Conservation (phyloP, 305 asterid genomes). For the Solanum aculeatissimum region DNA sequence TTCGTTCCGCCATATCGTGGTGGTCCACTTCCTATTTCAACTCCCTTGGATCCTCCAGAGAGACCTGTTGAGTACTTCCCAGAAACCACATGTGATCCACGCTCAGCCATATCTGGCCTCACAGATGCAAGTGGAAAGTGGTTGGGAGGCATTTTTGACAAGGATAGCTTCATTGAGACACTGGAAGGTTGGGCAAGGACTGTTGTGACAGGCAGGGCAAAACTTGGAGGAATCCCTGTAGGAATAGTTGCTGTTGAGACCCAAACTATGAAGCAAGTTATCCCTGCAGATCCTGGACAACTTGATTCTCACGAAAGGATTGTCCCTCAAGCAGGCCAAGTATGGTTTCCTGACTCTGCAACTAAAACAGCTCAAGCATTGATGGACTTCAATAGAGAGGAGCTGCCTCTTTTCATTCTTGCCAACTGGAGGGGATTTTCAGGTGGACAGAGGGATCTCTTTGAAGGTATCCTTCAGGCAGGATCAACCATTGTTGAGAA, state of each 20-base stretch:
- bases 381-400: constrained; percentile 88
- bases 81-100: constrained; percentile 88
- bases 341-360: constrained; percentile 98
- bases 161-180: constrained; percentile 82
- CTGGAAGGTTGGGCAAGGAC: constrained; percentile 99
- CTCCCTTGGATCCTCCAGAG: constrained; percentile 61
- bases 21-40: constrained; percentile 80
- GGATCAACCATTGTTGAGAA: constrained; percentile 96
- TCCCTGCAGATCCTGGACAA: constrained; percentile 98
- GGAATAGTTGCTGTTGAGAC: constrained; percentile 98
- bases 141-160: constrained; percentile 91
- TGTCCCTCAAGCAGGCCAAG: constrained; percentile 99
- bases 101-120: constrained; percentile 84
- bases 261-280: constrained; percentile 94
- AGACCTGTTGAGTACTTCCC: constrained; percentile 69
- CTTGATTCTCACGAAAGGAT: constrained; percentile 89
- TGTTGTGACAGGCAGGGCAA: constrained; percentile 91
- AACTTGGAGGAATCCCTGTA: constrained; percentile 93
- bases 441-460: constrained; percentile 96
- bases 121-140: constrained; percentile 57
- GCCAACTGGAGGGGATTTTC: constrained; percentile 99
- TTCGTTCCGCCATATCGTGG: constrained; percentile 74
- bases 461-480: constrained; percentile 95
- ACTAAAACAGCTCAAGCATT: constrained; percentile 90
- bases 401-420: constrained; percentile 81